A percentile compares a stretch with the other conserved stretches of the same genome.
phyloP scores from a whole-genome alignment of 257 asterid species.

The Solanum corneliomulleri region DNA sequence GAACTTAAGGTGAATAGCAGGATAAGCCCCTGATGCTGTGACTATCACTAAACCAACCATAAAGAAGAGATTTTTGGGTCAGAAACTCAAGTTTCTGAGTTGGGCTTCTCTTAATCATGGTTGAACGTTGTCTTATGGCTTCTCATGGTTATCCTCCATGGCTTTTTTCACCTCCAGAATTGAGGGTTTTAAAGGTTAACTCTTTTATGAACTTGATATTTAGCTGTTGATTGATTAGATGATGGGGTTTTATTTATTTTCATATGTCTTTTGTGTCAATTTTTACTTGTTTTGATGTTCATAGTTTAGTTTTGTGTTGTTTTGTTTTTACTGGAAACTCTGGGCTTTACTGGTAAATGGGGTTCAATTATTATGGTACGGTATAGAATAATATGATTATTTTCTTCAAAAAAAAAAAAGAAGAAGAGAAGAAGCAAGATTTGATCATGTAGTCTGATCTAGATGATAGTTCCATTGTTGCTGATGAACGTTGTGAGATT shows the following conservation, averaged over 20 bases:
- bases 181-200: constrained; percentile 35
- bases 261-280: neutral
- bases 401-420: neutral
- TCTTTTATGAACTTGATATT: neutral
- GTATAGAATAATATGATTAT: neutral
- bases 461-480: neutral
- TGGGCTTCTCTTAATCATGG: constrained; percentile 22
- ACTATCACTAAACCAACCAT: neutral
- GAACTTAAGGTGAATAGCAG: constrained; percentile 26
- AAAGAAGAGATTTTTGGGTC: neutral
- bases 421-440: neutral
- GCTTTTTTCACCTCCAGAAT: constrained; percentile 30
- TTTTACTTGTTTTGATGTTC: neutral
- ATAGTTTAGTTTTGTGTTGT: neutral
- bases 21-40: constrained; percentile 23
- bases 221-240: neutral
- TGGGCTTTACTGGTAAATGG: neutral
- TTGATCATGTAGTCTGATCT: neutral
- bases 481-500: neutral
- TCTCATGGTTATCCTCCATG: constrained; percentile 51
- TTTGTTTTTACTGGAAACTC: neutral
- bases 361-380: neutral
- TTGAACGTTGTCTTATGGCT: constrained; percentile 62
- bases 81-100: constrained; percentile 2
- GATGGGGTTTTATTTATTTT: neutral